phyloP scores from a whole-genome alignment of 2,329 filamentous ascomycete species.

The Juglanconis sp. region DNA sequence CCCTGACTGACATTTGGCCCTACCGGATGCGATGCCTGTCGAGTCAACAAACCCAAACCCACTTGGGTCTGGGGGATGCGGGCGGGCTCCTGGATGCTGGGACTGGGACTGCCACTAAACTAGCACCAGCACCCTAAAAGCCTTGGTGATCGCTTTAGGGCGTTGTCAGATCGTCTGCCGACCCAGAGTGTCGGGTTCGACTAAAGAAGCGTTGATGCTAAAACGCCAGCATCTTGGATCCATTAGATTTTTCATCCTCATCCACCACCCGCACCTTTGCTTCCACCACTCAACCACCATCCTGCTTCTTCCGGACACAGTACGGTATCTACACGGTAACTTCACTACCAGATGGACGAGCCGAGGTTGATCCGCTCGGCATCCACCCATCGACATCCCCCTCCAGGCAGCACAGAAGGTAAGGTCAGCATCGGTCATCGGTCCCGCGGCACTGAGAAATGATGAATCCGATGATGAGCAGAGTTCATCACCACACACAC shows the following conservation, averaged over 20 bases:
- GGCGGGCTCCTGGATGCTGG: slow-evolving; percentile 16
- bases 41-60: slow-evolving; percentile 5
- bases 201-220: slow-evolving; percentile 32
- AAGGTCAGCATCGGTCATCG: background rate
- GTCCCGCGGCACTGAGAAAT: background rate
- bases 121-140: slow-evolving; percentile 7
- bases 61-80: slow-evolving; percentile 11
- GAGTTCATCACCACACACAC: background rate
- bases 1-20: no score
- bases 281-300: background rate
- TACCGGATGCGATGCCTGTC: background rate
- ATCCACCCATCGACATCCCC: background rate
- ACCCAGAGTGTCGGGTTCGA: slow-evolving; percentile 36
- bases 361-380: background rate
- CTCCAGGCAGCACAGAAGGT: background rate
- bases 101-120: slow-evolving; percentile 17
- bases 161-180: slow-evolving; percentile 37
- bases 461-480: background rate
- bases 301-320: background rate
- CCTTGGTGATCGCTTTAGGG: slow-evolving; percentile 24
- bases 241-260: background rate
- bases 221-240: slow-evolving; percentile 6
- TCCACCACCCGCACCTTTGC: background rate
- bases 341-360: background rate
- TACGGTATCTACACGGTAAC: background rate